Evolutionary conservation across 2,329 filamentous ascomycete genomes (phyloP).

Genomic region (Blastomyces gilchristii): DNA sequence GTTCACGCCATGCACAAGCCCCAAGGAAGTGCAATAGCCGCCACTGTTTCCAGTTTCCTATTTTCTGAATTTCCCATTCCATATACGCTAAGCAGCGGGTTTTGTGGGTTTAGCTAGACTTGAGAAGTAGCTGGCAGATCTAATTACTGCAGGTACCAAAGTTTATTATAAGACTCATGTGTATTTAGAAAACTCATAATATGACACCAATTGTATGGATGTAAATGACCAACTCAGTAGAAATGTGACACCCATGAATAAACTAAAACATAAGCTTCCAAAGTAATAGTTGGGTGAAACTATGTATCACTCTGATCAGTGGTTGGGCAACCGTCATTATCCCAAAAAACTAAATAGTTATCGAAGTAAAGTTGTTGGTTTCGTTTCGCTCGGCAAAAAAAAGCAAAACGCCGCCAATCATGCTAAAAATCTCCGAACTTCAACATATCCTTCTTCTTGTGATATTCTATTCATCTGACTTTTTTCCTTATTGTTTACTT

Average conservation of each 20-base stretch:
- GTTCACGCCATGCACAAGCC: no score
- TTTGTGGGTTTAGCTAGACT: not conserved
- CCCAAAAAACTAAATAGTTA: not conserved
- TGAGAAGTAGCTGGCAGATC: not conserved
- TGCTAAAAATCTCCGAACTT: not conserved
- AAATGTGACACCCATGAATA: not conserved
- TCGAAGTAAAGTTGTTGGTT: not conserved
- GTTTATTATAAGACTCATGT: not conserved
- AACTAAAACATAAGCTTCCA: not conserved
- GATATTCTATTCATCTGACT: not conserved
- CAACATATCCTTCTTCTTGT: not conserved
- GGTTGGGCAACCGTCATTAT: not conserved
- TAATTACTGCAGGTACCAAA: not conserved
- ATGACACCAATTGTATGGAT: not conserved
- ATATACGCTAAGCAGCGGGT: not conserved
- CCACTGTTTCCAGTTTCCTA: not conserved
- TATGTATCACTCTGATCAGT: not conserved
- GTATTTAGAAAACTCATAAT: not conserved
- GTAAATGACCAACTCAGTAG: not conserved
- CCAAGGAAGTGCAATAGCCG: not conserved
- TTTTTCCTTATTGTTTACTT: not conserved
- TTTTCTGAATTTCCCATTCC: not conserved
- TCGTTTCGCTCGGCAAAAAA: not conserved
- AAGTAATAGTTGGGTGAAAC: not conserved
- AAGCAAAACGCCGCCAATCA: not conserved